Evolutionary conservation across 2,329 filamentous ascomycete genomes (phyloP), one percentile per base, ranked within the genome.

Genomic region (Fusarium dlaminii): DNA sequence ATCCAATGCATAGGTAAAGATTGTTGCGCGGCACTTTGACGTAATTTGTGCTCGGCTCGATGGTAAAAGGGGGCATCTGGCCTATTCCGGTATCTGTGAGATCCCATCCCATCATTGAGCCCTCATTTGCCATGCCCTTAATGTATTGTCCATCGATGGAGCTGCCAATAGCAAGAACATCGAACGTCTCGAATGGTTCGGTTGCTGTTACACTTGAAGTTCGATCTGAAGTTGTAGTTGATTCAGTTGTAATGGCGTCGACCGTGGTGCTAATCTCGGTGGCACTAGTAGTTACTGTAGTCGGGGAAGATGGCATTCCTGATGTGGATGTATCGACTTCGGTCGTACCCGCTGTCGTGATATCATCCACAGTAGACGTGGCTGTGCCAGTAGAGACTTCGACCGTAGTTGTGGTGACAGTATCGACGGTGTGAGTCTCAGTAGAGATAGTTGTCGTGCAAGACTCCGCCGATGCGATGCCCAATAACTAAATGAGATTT

Each of bases 341-440:
- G 0, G 2, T 29, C 2, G 43, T 22, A 15, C 0, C 18, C 12
- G 8, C 13, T 46, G 43, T 14, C 18, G 12, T 13, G 20, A 13
- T 11, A 22, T 27, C 42, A 27, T 15, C n/a, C 8, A 18, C 24
- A 13, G 24, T 13, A 29, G 43, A 45, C 12, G 15, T 45, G 24
- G 20, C 20, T 22, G 13, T 5, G 45, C 2, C 10, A 5, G 43
- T 9, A 22, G 27, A 29, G 18, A 22, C 3, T 7, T 46, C 43
- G 3, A 48, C 6, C 20, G 20, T 46, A 27, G 27, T 4, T 22
- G 20, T 8, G 14, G 17, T 9, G 18, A 20, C 22, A 22, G 27
- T n/a, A 15, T 14, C 20, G 9, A 22, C 45, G 9, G 20, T 11
- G 14, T 11, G 6, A 48, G 27, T 29, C 27, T 30, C 27, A 10